Base-by-base conservation (phyloP, 768 basidiomycete genomes). In the Dendrothele bispora region DNA sequence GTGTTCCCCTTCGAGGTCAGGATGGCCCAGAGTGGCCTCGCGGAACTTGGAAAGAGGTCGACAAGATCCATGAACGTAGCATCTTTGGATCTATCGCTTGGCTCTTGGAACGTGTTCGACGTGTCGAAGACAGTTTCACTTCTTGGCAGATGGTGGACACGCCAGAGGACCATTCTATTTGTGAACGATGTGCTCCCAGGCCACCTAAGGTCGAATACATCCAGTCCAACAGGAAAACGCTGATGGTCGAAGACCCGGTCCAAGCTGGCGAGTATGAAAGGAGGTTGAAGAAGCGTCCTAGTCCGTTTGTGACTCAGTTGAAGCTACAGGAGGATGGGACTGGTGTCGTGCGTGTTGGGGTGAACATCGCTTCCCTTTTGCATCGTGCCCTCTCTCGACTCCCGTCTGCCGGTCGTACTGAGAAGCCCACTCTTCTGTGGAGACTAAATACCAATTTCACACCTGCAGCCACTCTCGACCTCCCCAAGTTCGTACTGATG, bases 201-300 rank as follows among this genome's bases (percentile, higher is more conserved):
- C 65, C 86, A 8, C 95, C 95, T 0, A 68, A 74, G n/a, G 64
- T 95, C 37, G 75, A 80, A 20, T 98, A 93, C 92, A 71, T 74
- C 10, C 80, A 77, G 53, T 66, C 69, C 5, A 78, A 76, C 34
- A 84, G n/a, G 10, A 81, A 79, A 53, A 70, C 84, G 15, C 63
- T 79, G 18, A 83, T 91, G 0, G 71, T 92, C 26, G 95, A 98
- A 58, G 90, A 97, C 58, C 78, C 88, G 15, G 72, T 83, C 10
- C 82, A 95, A 60, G 94, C 95, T 35, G 93, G 92, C 5, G 79
- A 84, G 59, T 97, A 91, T 60, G 95, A 98, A 61, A 83, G 90
- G 43, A 78, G 86, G 18, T 73, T 98, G 48, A 98, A 98, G 69
- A 74, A 78, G 47, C 83, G 95, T 17, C 95, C 95, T 0, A 81